phyloP scores from a whole-genome alignment of 805 yeast species.

The Starmerella davenportii region DNA sequence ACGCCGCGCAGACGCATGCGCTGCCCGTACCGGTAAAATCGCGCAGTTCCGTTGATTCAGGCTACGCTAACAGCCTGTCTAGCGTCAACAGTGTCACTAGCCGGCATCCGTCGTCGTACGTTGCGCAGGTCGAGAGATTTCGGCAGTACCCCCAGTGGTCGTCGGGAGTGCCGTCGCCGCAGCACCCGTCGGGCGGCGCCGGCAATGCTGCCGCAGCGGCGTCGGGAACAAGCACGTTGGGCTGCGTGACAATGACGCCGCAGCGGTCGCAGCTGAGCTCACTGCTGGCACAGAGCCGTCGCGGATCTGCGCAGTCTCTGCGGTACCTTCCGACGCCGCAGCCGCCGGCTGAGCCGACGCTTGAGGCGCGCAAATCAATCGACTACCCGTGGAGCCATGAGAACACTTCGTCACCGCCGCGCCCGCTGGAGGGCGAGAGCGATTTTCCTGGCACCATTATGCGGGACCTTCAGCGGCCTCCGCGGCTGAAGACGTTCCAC shows the following conservation, averaged over 20 bases:
- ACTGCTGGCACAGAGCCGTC: conserved; percentile 14
- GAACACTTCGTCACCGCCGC: conserved; percentile 12
- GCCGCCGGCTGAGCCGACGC: conserved; percentile 11
- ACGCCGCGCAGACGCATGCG: not conserved
- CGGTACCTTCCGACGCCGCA: conserved; percentile 2
- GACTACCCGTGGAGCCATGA: conserved; percentile 9
- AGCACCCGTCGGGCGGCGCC: not conserved
- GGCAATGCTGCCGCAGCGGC: not conserved
- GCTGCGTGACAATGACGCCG: conserved; percentile 1
- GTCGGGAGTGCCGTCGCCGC: conserved; percentile 11
- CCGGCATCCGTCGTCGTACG: conserved; percentile 1
- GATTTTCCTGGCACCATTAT: conserved; percentile 9
- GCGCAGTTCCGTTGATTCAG: not conserved
- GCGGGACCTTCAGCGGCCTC: conserved; percentile 8
- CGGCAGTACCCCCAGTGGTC: conserved; percentile 4
- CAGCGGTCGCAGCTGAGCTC: conserved; percentile 15
- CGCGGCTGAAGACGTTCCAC: conserved; percentile 26
- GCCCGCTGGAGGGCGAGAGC: not conserved
- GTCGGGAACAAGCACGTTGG: not conserved
- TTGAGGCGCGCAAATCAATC: conserved; percentile 7
- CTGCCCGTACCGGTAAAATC: not conserved
- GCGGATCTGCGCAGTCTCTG: conserved; percentile 4
- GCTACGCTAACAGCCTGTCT: not conserved
- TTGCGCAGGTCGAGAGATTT: conserved; percentile 1
- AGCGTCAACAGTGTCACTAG: not conserved